Evolutionary conservation across 2,329 filamentous ascomycete species (phyloP).

Genomic region (Fusarium sp.): DNA sequence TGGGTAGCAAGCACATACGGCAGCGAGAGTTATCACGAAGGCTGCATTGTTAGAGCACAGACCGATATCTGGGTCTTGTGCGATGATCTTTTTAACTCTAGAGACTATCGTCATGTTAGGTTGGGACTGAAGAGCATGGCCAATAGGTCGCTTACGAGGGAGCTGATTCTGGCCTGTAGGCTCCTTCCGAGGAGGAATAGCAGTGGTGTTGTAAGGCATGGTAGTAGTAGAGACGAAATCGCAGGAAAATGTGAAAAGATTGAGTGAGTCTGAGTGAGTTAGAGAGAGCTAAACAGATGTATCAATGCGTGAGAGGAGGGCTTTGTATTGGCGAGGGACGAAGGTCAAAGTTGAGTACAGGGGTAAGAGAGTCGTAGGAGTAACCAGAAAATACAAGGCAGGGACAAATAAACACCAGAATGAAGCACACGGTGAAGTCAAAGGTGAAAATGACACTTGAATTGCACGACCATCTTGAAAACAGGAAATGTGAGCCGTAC

Average conservation of each 20-base stretch:
- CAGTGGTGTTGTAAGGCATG: conserved; percentile 93
- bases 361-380: not conserved
- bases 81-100: conserved; percentile 94
- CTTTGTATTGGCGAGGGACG: not conserved
- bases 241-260: not conserved
- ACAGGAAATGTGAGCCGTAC: conserved; percentile 9
- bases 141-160: conserved; percentile 71
- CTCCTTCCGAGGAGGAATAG: conserved; percentile 83
- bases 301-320: not conserved
- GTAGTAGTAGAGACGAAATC: conserved; percentile 9
- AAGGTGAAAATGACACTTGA: not conserved
- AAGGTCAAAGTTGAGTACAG: conserved; percentile 1
- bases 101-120: conserved; percentile 69
- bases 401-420: not conserved
- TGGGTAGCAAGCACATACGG: conserved; percentile 62
- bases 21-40: conserved; percentile 92
- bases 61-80: conserved; percentile 84
- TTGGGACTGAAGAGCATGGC: conserved; percentile 9
- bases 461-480: not conserved
- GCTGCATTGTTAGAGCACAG: conserved; percentile 93
- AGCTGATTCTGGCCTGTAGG: conserved; percentile 86
- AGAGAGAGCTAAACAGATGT: not conserved
- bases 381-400: not conserved
- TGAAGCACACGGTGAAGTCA: not conserved
- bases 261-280: not conserved